These are phyloP conservation scores for Eutrema salsugineum DNA, from an alignment of 441 rosid species.

Conservation along the genomic window DNA sequence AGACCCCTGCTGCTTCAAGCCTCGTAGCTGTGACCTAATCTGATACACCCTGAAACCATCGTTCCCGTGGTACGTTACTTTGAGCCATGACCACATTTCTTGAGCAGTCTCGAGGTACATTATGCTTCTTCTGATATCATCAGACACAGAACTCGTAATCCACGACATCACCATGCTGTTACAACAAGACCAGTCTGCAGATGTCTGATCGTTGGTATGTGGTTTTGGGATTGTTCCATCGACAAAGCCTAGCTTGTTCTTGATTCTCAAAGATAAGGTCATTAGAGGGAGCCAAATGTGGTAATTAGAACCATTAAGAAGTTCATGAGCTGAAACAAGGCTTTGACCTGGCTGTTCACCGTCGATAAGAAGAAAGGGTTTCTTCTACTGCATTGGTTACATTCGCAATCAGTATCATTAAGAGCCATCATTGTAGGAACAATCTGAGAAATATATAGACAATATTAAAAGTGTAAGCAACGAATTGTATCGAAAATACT, in stretches of 20 bases:
- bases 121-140: background rate
- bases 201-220: background rate
- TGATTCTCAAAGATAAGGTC: background rate
- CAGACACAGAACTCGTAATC: background rate
- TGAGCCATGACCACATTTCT: background rate
- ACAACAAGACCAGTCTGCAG: background rate
- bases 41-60: background rate
- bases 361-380: background rate
- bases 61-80: background rate
- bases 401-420: no score
- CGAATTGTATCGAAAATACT: no score
- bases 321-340: background rate
- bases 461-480: no score
- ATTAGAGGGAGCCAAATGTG: background rate
- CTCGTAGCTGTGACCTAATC: background rate
- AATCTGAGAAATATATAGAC: no score
- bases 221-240: background rate
- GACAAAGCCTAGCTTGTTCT: no score
- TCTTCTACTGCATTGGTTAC: background rate
- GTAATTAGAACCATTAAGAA: background rate
- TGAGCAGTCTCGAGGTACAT: background rate
- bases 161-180: slow-evolving; percentile 5
- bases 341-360: background rate
- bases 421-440: no score
- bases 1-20: background rate